Base-by-base conservation (phyloP, 78 protist genomes). In the Dictyostelium intermedium region DNA sequence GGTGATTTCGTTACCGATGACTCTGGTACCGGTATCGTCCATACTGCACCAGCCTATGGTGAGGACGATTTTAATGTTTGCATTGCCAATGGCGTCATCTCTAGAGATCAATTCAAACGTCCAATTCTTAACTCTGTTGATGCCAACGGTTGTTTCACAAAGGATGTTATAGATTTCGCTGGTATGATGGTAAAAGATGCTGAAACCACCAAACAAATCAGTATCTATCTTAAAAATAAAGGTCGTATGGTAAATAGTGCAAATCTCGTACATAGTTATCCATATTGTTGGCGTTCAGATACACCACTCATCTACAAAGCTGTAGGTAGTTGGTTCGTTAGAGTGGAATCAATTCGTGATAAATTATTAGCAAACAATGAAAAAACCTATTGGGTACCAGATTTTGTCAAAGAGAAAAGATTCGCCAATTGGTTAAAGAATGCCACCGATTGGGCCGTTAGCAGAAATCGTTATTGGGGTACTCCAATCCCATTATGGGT, bases 401-500 rank as follows among this genome's bases (percentile, higher is more conserved):
- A 95, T 43, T 85, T 73, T 39, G 98, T 99, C 34, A 82, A 97
- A 85, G 95, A 72, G 30, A 85, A 93, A 72, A 97, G 99, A 60
- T 99, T 99, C 97, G 97, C 95, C 96, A 99, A 99, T 92, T 99
- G 99, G 99, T 96, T 99, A n/a, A 94, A 56, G 32, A 66, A 97
- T 41, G 99, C 99, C 6, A 96, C 98, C 37, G 99, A 99, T 85
- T 98, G 99, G 99, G 96, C 99, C 23, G 97, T 99, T 73, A 96
- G 98, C 18, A 98, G 99, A 81, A 98, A 97, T 93, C 96, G 99
- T 35, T 98, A 89, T 91, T 99, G 99, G 99, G 99, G 99, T 82
- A 99, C 99, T 2, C 99, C 99, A 27, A 66, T 99, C 25, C 99
- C 99, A 77, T 63, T 99, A 53, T 99, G 99, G 99, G 25, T 85